A percentile compares a stretch with the other conserved stretches of the same genome.
Conservation (phyloP, 331 rosid genomes). For the Malus hybrid region DNA sequence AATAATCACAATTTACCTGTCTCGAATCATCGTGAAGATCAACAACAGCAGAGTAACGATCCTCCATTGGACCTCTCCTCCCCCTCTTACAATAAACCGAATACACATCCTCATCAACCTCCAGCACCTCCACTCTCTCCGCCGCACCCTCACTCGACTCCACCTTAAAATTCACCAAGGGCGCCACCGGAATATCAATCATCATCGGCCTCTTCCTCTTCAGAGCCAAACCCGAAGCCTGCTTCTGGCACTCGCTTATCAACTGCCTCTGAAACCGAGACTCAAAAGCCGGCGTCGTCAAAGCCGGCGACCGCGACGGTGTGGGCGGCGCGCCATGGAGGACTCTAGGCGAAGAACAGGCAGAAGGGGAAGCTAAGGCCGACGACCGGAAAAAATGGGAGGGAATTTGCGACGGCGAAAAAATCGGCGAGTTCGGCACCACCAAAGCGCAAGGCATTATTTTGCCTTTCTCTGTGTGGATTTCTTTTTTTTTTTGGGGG, state of each 20-base stretch:
- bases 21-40: constrained; percentile 28
- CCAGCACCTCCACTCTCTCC: constrained; percentile 28
- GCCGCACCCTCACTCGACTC: constrained; percentile 6
- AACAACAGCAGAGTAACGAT: constrained; percentile 37
- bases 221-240: constrained; percentile 6
- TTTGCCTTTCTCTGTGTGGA: background rate
- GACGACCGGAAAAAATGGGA: constrained; percentile 14
- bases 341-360: constrained; percentile 25
- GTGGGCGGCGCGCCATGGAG: constrained; percentile 18
- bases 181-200: constrained; percentile 21
- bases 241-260: background rate
- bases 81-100: constrained; percentile 50
- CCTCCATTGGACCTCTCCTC: constrained; percentile 34
- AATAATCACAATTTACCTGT: constrained; percentile 16
- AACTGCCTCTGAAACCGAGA: constrained; percentile 8
- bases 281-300: background rate
- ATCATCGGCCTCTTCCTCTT: constrained; percentile 44
- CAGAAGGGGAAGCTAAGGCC: background rate
- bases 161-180: constrained; percentile 5
- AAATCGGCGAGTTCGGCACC: constrained; percentile 25
- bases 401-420: constrained; percentile 25
- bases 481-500: background rate
- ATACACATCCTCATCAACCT: constrained; percentile 40
- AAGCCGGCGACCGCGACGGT: background rate
- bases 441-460: constrained; percentile 28